Evolutionary conservation across 441 rosid species (phyloP), one percentile per base, ranked within the genome.

Genomic region (Kokia cookei): DNA sequence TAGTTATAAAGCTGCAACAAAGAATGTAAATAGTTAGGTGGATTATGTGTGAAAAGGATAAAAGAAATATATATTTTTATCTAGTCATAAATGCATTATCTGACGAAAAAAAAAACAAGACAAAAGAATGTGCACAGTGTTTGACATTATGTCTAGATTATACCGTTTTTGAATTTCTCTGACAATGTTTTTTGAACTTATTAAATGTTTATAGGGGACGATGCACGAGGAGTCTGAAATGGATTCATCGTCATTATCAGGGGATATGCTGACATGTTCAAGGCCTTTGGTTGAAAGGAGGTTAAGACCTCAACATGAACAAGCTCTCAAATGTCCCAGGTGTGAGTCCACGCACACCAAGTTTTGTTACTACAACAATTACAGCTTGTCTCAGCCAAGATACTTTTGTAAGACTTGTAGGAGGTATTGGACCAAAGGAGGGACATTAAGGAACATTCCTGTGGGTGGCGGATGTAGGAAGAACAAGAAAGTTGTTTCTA

Each of bases 371-470:
- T 94, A 94, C 90, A 94, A 94, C 87, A 94, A 94, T 84, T 94
- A 94, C 83, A 94, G 97, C 80, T 93, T 94, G 71, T 88, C 97
- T 65, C 98, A 94, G 86, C 98, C 98, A 4, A 85, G 98, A 78
- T 94, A 94, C 86, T 92, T 94, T 59, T 94, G 98, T 90, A 94
- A 94, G 86, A 86, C 97, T 54, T 94, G 97, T 77, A 84, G 98
- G 55, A 89, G 98, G 87, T 94, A 94, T 83, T 94, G 97, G 98
- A 94, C 97, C 75, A 94, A 92, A 76, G 98, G 98, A 2, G 98
- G 98, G 42, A 94, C 98, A 32, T 73, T 92, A 27, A 82, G 97
- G 79, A 94, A 92, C 84, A 93, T 94, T 58, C 98, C 98, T 0
- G 98, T 94, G 1, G 97, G 98, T 40, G 98, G 98, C 15, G 97